Evolutionary conservation across 208 protist genomes (phyloP).

Genomic region (Angomonas deanei): DNA sequence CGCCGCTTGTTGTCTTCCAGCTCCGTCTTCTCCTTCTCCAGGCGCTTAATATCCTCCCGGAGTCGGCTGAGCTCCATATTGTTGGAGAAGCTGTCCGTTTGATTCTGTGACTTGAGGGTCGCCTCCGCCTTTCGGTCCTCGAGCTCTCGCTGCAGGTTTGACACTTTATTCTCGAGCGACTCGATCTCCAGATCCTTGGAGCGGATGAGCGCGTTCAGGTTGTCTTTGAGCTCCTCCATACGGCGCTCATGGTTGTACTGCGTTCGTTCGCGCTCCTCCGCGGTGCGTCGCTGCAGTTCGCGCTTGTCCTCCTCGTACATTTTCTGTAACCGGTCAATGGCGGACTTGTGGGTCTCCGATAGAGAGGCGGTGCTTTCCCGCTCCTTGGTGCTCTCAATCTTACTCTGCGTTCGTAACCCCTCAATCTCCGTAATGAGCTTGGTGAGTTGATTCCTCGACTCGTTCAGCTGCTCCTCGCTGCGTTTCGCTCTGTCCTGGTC

Average conservation of each 20-base stretch:
- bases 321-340: conserved; percentile 50
- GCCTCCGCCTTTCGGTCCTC: conserved; percentile 45
- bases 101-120: conserved; percentile 11
- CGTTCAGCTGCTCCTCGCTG: conserved; percentile 55
- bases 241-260: conserved; percentile 36
- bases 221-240: conserved; percentile 42
- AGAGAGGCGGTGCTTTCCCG: conserved; percentile 33
- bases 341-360: conserved; percentile 36
- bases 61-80: conserved; percentile 23
- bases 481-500: conserved; percentile 34
- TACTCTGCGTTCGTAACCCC: conserved; percentile 28
- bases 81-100: conserved; percentile 3
- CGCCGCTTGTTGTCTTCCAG: conserved; percentile 33
- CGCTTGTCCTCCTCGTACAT: conserved; percentile 76
- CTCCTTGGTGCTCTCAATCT: conserved; percentile 13
- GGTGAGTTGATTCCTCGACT: conserved; percentile 46
- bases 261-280: conserved; percentile 53
- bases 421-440: conserved; percentile 50
- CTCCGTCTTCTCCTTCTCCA: conserved; percentile 31
- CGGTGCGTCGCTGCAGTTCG: conserved; percentile 33
- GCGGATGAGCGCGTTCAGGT: conserved; percentile 34
- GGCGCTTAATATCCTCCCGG: conserved; percentile 50
- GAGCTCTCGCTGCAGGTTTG: conserved; percentile 39
- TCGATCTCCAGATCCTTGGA: conserved; percentile 35
- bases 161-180: conserved; percentile 26